Evolutionary conservation across 768 basidiomycete genomes (phyloP).

Genomic region (Kwoniella heveanensis): DNA sequence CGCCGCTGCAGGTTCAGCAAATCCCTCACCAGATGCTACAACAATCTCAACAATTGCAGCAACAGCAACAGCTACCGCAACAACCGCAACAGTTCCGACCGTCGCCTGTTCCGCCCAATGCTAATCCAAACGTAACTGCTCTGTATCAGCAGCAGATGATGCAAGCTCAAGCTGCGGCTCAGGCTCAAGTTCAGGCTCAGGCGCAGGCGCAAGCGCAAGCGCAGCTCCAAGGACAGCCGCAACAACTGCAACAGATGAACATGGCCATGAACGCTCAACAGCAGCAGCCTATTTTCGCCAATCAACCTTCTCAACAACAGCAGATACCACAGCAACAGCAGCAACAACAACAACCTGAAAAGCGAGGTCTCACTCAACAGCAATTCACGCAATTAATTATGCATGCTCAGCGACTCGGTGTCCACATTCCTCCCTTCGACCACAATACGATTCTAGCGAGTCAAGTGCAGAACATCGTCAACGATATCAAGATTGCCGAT

Average conservation of each 20-base stretch:
- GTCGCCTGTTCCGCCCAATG: constrained; percentile 9
- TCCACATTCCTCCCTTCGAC: constrained; percentile 17
- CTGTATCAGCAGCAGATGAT: constrained; percentile 17
- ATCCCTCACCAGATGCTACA: constrained; percentile 6
- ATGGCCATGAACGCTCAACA: not conserved
- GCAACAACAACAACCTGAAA: constrained; percentile 11
- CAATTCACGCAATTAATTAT: constrained; percentile 18
- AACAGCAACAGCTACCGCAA: constrained; percentile 10
- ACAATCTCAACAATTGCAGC: constrained; percentile 8
- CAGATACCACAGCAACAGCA: constrained; percentile 18
- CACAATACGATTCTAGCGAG: constrained; percentile 10
- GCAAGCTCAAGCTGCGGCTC: constrained; percentile 8
- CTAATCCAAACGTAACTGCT: constrained; percentile 5
- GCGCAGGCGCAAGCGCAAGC: constrained; percentile 13
- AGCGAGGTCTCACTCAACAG: constrained; percentile 16
- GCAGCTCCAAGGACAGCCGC: constrained; percentile 7
- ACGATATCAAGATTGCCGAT: constrained; percentile 15
- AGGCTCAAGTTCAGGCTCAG: constrained; percentile 16
- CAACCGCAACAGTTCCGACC: constrained; percentile 20
- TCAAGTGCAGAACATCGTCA: constrained; percentile 13
- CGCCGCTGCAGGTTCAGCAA: constrained; percentile 7
- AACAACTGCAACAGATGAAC: constrained; percentile 9
- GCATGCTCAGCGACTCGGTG: constrained; percentile 20
- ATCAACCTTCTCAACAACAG: constrained; percentile 1
- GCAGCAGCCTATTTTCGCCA: not conserved